phyloP scores from a whole-genome alignment of 2,329 filamentous ascomycete genomes.

The Chalara sp. region DNA sequence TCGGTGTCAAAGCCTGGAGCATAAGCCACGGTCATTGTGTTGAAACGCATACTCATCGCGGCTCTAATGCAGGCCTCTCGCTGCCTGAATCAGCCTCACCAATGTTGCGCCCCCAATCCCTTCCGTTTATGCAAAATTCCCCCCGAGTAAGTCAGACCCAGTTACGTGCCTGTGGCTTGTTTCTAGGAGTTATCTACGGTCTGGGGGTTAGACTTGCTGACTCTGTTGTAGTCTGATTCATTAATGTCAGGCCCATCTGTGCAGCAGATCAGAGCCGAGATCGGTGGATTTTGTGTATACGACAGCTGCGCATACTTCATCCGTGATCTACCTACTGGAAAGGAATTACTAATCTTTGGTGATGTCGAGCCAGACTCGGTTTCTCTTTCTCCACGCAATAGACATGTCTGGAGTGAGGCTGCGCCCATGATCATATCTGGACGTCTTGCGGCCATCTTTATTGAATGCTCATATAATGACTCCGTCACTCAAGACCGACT shows the following conservation, averaged over 20 bases:
- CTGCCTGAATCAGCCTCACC: too few species aligned
- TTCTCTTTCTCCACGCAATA: conserved; percentile 73
- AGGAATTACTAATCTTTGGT: conserved; percentile 87
- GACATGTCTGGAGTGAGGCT: conserved; percentile 80
- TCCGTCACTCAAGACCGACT: conserved; percentile 68
- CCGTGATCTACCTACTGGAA: conserved; percentile 60
- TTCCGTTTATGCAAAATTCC: too few species aligned
- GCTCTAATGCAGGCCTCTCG: too few species aligned
- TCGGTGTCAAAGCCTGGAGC: conserved; percentile 82
- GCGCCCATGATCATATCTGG: conserved; percentile 75
- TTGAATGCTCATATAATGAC: conserved; percentile 92
- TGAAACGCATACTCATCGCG: conserved; percentile 59
- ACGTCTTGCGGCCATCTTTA: conserved; percentile 73
- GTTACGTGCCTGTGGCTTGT: too few species aligned
- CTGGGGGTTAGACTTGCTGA: too few species aligned
- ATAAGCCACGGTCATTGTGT: conserved; percentile 90
- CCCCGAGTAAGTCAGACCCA: too few species aligned
- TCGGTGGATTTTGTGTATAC: conserved; percentile 52
- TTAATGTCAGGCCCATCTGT: background rate
- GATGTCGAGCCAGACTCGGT: conserved; percentile 91
- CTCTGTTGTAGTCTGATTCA: too few species aligned
- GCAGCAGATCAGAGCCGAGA: background rate
- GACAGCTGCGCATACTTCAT: conserved; percentile 95
- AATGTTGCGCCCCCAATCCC: too few species aligned
- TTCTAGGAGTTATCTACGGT: too few species aligned